Evolutionary conservation across 768 basidiomycete genomes (phyloP).

Genomic region (Tricholoma sp.): DNA sequence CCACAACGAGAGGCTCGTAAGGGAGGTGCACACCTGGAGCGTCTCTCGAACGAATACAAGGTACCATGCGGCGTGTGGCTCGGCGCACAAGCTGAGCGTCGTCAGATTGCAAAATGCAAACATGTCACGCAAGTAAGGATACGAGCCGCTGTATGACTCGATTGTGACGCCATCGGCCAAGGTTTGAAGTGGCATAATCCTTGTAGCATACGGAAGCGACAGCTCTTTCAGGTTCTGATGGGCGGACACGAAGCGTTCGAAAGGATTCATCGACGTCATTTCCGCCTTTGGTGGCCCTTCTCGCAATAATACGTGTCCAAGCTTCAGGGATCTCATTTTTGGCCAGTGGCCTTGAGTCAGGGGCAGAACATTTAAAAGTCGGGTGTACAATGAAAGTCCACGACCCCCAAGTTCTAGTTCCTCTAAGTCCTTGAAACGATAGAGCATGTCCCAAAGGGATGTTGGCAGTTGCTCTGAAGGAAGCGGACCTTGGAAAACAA

Average conservation of each 20-base stretch:
- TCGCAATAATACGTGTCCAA: slow-evolving; percentile 15
- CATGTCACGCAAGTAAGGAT: slow-evolving; percentile 10
- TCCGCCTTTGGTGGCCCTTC: slow-evolving; percentile 4
- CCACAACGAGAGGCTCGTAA: slow-evolving; percentile 14
- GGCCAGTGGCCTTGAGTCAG: slow-evolving; percentile 16
- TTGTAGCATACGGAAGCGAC: slow-evolving; percentile 13
- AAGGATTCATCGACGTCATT: slow-evolving; percentile 6
- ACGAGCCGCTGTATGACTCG: slow-evolving; percentile 15
- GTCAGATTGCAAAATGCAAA: slow-evolving; percentile 12
- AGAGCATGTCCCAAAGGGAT: slow-evolving; percentile 52
- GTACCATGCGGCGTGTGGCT: slow-evolving; percentile 15
- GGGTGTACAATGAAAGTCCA: slow-evolving; percentile 7
- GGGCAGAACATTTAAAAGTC: slow-evolving; percentile 15
- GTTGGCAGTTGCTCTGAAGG: slow-evolving; percentile 12
- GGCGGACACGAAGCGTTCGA: slow-evolving; percentile 13
- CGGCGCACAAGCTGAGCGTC: slow-evolving; percentile 14
- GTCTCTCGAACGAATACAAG: slow-evolving; percentile 12
- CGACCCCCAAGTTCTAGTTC: slow-evolving; percentile 32
- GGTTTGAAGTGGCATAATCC: slow-evolving; percentile 9
- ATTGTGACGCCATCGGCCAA: slow-evolving; percentile 8
- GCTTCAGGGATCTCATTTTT: slow-evolving; percentile 12
- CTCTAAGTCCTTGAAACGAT: slow-evolving; percentile 37
- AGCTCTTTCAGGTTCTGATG: slow-evolving; percentile 13
- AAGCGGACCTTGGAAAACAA: neutral
- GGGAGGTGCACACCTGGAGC: slow-evolving; percentile 7